phyloP scores from a whole-genome alignment of 805 yeast genomes.

The Nakazawaea ernobii region DNA sequence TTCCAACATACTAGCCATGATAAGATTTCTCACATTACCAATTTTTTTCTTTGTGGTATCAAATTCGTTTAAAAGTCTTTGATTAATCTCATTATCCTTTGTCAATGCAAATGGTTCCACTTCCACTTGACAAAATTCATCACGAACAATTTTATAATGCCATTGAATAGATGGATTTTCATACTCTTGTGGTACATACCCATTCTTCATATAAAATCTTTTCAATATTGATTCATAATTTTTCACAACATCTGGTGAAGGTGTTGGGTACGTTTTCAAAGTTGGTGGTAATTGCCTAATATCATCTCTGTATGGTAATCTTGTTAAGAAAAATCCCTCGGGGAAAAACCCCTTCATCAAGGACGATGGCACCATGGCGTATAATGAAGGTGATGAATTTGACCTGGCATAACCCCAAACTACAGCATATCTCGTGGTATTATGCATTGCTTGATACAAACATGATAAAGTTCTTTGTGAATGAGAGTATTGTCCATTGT shows the following conservation, averaged over 20 bases:
- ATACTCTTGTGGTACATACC: slow-evolving; percentile 52
- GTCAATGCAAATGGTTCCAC: slow-evolving; percentile 14
- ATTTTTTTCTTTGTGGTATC: slow-evolving; percentile 10
- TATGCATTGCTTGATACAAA: slow-evolving; percentile 53
- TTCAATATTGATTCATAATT: slow-evolving; percentile 21
- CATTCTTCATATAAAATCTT: slow-evolving; percentile 37
- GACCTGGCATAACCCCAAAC: slow-evolving; percentile 64
- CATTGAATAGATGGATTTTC: slow-evolving; percentile 65
- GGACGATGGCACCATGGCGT: slow-evolving; percentile 53
- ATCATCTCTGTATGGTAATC: slow-evolving; percentile 73
- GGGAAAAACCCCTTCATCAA: slow-evolving; percentile 31
- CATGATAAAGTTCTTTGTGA: slow-evolving; percentile 65
- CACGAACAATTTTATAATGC: slow-evolving; percentile 60
- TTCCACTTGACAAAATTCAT: slow-evolving; percentile 57
- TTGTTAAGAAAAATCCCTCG: slow-evolving; percentile 67
- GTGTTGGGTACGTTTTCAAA: slow-evolving; percentile 9
- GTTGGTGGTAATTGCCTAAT: slow-evolving; percentile 56
- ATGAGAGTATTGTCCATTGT: slow-evolving; percentile 48
- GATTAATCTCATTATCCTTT: slow-evolving; percentile 2
- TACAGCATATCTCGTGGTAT: slow-evolving; percentile 51
- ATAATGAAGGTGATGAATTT: slow-evolving; percentile 49
- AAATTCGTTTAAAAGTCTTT: slow-evolving; percentile 5
- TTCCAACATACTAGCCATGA: slow-evolving; percentile 7
- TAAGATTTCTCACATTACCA: slow-evolving; percentile 6
- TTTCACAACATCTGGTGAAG: slow-evolving; percentile 11